These are phyloP conservation scores for Neurospora discreta DNA, from an alignment of 495 filamentous ascomycete genomes.

Conservation along the genomic window DNA sequence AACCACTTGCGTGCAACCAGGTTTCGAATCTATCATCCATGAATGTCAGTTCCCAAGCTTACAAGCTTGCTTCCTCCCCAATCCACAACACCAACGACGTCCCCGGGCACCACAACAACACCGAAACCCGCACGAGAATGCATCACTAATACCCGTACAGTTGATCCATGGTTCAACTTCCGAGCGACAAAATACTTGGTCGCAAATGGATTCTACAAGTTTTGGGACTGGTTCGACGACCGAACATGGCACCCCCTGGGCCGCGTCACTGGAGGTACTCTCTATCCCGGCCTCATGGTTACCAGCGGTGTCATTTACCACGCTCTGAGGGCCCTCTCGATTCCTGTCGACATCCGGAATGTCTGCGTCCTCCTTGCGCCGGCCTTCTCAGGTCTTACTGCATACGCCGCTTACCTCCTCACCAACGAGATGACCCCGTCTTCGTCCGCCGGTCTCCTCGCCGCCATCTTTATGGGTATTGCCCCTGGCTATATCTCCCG, in stretches of 20 bases:
- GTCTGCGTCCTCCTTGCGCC: slow-evolving; percentile 96
- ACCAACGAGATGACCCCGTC: slow-evolving; percentile 93
- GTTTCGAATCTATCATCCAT: slow-evolving; percentile 99
- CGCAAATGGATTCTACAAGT: slow-evolving; percentile 92
- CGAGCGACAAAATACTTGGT: slow-evolving; percentile 96
- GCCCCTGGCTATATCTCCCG: slow-evolving; percentile 94
- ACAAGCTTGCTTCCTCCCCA: not conserved
- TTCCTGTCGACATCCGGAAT: slow-evolving; percentile 98
- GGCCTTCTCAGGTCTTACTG: slow-evolving; percentile 90
- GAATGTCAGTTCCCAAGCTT: slow-evolving; percentile 62
- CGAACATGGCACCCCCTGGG: slow-evolving; percentile 99
- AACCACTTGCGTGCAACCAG: slow-evolving; percentile 33
- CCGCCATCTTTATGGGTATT: slow-evolving; percentile 95
- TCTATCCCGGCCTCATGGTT: slow-evolving; percentile 98
- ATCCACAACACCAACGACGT: not conserved
- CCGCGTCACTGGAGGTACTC: slow-evolving; percentile 94
- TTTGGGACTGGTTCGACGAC: slow-evolving; percentile 99
- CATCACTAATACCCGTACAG: slow-evolving; percentile 37
- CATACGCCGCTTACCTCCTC: slow-evolving; percentile 86
- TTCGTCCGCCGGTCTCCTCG: slow-evolving; percentile 86
- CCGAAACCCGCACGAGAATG: not conserved
- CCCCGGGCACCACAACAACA: not conserved
- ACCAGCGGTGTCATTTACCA: slow-evolving; percentile 97
- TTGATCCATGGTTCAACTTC: slow-evolving; percentile 99
- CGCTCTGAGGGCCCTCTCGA: slow-evolving; percentile 74